A percentile compares a stretch with the other conserved stretches of the same genome.
Conservation (phyloP, 768 basidiomycete species). For the Astraeus odoratus region DNA sequence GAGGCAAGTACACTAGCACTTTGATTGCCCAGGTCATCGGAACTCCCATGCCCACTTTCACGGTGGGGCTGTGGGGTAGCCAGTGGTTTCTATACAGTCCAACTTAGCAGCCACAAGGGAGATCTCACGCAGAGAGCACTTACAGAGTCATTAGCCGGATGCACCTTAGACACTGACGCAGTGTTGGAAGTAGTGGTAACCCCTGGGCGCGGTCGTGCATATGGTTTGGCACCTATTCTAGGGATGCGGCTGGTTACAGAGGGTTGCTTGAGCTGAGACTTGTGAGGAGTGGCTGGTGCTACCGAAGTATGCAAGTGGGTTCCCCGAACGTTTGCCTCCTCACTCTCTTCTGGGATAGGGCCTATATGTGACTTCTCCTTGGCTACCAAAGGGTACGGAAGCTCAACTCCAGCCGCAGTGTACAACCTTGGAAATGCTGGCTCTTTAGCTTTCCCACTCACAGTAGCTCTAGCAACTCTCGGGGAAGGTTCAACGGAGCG, state of each 20-base stretch:
- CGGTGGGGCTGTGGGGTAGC: slow-evolving; percentile 8
- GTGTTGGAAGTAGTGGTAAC: slow-evolving; percentile 2
- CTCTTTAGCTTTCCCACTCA: slow-evolving; percentile 12
- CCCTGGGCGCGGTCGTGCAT: slow-evolving; percentile 33
- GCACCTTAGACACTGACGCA: slow-evolving; percentile 3
- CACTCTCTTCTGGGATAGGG: slow-evolving; percentile 29
- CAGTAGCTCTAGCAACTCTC: slow-evolving; percentile 3
- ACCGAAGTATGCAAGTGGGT: slow-evolving; percentile 11
- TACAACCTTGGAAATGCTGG: slow-evolving; percentile 15
- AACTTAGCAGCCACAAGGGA: background rate
- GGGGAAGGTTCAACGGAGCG: slow-evolving; percentile 24
- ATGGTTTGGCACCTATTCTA: slow-evolving; percentile 53
- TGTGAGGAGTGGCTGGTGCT: slow-evolving; percentile 21
- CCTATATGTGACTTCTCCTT: slow-evolving; percentile 13
- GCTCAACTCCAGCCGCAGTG: slow-evolving; percentile 6
- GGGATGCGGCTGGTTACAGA: slow-evolving; percentile 51
- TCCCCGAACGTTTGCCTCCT: slow-evolving; percentile 2
- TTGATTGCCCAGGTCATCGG: slow-evolving; percentile 7
- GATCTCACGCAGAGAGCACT: slow-evolving; percentile 2
- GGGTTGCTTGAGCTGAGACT: slow-evolving; percentile 44
- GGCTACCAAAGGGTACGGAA: slow-evolving; percentile 25
- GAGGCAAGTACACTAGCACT: slow-evolving; percentile 5
- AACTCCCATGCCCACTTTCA: slow-evolving; percentile 4
- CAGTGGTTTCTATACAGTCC: slow-evolving; percentile 5
- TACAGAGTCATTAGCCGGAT: slow-evolving; percentile 12